These are phyloP conservation scores for Skeletonema tropicum DNA, from an alignment of 108 stramenopile species.

Conservation along the genomic window DNA sequence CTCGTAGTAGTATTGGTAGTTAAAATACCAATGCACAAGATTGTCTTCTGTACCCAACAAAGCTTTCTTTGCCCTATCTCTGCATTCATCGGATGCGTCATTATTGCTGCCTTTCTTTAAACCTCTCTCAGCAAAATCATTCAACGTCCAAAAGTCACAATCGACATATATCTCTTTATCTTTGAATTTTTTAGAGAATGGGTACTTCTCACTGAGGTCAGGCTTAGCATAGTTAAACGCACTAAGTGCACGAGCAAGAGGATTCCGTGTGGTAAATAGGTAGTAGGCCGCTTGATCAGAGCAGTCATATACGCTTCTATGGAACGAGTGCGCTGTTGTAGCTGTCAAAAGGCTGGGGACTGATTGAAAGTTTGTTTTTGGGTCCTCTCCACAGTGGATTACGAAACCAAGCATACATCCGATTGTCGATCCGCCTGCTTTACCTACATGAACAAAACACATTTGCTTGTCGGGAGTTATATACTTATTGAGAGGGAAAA, in stretches of 20 bases:
- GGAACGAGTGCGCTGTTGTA: constrained; percentile 34
- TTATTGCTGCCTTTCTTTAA: neutral
- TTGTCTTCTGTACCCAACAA: neutral
- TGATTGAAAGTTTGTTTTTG: constrained; percentile 8
- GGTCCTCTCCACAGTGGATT: constrained; percentile 20
- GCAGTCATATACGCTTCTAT: constrained; percentile 42
- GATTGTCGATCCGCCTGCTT: constrained; percentile 41
- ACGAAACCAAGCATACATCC: constrained; percentile 43
- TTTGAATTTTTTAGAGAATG: neutral
- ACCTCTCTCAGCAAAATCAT: constrained; percentile 1
- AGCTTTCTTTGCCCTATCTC: neutral
- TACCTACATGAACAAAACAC: constrained; percentile 43
- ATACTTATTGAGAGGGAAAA: constrained; percentile 23
- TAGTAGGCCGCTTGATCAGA: constrained; percentile 27
- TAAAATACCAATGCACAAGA: constrained; percentile 15
- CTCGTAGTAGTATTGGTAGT: constrained; percentile 46
- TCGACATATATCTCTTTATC: constrained; percentile 29
- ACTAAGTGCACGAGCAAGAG: constrained; percentile 25
- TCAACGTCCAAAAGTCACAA: constrained; percentile 1
- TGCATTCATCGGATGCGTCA: neutral
- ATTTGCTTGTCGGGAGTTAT: constrained; percentile 23
- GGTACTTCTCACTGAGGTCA: constrained; percentile 7
- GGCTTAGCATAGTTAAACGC: constrained; percentile 48
- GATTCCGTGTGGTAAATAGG: constrained; percentile 40
- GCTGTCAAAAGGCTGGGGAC: constrained; percentile 24